phyloP scores from a whole-genome alignment of 2,329 filamentous ascomycete genomes.

The Piedraia hortae region DNA sequence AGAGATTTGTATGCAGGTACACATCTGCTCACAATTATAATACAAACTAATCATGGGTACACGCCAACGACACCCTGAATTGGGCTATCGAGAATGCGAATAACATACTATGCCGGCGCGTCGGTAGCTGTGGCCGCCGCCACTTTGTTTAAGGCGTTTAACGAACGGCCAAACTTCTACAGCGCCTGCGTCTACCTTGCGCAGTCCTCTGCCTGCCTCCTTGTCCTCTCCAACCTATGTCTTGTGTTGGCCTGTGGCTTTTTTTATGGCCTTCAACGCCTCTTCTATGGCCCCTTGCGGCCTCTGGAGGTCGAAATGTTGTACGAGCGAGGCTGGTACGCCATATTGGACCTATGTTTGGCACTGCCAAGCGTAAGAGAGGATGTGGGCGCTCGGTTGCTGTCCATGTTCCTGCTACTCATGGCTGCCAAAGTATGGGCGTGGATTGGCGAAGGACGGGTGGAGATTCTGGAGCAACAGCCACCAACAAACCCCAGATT shows the following conservation, averaged over 20 bases:
- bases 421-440: constrained; percentile 93
- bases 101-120: constrained; percentile 15
- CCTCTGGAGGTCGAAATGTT: constrained; percentile 90
- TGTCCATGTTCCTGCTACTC: constrained; percentile 85
- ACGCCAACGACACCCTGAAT: constrained; percentile 1
- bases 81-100: constrained; percentile 7
- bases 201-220: constrained; percentile 82
- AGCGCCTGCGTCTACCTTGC: constrained; percentile 89
- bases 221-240: constrained; percentile 79
- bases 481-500: constrained; percentile 66
- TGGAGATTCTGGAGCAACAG: constrained; percentile 87
- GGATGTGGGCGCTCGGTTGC: constrained; percentile 77
- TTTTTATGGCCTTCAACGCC: constrained; percentile 63
- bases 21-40: no score
- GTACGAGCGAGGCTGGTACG: constrained; percentile 94
- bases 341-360: constrained; percentile 82
- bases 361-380: constrained; percentile 97
- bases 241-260: constrained; percentile 56
- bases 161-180: constrained; percentile 93
- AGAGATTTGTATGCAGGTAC: neutral
- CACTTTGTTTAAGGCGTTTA: constrained; percentile 71
- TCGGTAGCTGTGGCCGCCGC: constrained; percentile 62
- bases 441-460: constrained; percentile 87
- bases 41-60: no score
- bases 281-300: constrained; percentile 73